Conservation (phyloP, 2,329 filamentous ascomycete genomes). For the Claviceps digitariae region DNA sequence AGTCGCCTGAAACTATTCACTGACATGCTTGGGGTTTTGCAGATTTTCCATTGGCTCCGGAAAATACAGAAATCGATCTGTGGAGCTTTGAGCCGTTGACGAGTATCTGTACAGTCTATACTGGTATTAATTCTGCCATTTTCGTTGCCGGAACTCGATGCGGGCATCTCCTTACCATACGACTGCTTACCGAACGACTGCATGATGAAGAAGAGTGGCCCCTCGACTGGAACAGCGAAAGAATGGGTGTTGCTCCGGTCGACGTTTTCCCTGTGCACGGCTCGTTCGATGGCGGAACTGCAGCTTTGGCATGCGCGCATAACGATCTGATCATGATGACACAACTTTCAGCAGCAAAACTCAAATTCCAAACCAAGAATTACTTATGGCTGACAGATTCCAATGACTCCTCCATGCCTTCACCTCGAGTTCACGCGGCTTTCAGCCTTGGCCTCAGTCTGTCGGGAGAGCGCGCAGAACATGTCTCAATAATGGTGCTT, state of each 20-base stretch:
- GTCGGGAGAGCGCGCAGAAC: conserved; percentile 22
- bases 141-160: conserved; percentile 36
- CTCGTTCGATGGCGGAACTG: conserved; percentile 11
- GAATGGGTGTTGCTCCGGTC: conserved; percentile 23
- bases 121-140: conserved; percentile 14
- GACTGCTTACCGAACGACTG: conserved; percentile 23
- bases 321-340: conserved; percentile 30
- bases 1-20: neutral
- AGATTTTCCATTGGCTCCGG: neutral
- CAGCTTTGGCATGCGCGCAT: conserved; percentile 35
- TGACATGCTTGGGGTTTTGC: neutral
- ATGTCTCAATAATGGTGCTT: conserved; percentile 34
- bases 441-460: conserved; percentile 28
- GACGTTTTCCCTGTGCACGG: conserved; percentile 18
- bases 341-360: conserved; percentile 17
- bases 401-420: conserved; percentile 28
- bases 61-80: neutral
- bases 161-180: conserved; percentile 34
- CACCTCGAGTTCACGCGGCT: conserved; percentile 35
- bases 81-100: conserved; percentile 28
- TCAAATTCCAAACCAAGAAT: conserved; percentile 26
- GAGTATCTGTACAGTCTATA: conserved; percentile 26
- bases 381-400: conserved; percentile 40
- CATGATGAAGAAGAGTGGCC: conserved; percentile 10
- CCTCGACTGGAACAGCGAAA: conserved; percentile 17